Evolutionary conservation across 2,329 filamentous ascomycete species (phyloP).

Genomic region (Claviceps cyperi): DNA sequence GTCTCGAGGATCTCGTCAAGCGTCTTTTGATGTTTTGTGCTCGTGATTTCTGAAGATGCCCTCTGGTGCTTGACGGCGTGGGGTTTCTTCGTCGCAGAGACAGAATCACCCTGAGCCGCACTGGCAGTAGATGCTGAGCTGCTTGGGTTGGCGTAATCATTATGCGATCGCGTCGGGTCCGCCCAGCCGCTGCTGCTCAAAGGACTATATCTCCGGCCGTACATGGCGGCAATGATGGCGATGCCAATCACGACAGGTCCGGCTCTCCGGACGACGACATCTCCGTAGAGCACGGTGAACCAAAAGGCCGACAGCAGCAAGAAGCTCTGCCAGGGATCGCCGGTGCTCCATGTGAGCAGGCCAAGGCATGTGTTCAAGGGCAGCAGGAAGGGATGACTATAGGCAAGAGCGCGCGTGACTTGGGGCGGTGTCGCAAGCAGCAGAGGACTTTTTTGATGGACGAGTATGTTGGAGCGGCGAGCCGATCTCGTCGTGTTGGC

Average conservation of each 20-base stretch:
- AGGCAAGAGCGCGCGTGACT: conserved; percentile 84
- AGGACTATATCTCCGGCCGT: conserved; percentile 76
- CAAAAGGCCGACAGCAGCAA: conserved; percentile 75
- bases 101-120: conserved; percentile 12
- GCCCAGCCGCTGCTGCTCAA: conserved; percentile 70
- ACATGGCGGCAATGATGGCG: conserved; percentile 80
- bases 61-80: conserved; percentile 24
- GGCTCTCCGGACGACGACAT: conserved; percentile 63
- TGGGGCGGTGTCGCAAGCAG: conserved; percentile 88
- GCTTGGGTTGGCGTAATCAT: conserved; percentile 12
- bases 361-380: conserved; percentile 77
- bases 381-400: conserved; percentile 86
- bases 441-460: conserved; percentile 91
- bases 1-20: conserved; percentile 95
- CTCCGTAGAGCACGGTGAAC: conserved; percentile 74
- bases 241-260: conserved; percentile 73
- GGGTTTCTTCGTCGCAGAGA: conserved; percentile 12
- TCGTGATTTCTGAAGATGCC: conserved; percentile 42
- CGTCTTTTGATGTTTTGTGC: conserved; percentile 76
- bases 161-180: conserved; percentile 28
- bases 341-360: conserved; percentile 83
- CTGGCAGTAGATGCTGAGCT: conserved; percentile 8
- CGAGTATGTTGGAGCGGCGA: conserved; percentile 78
- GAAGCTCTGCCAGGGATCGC: conserved; percentile 95
- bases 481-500: conserved; percentile 45